Percentiles rank a stretch among this genome's conserved stretches.
Evolutionary conservation across 2,329 filamentous ascomycete species (phyloP).

Genomic region (Ceratocystis cacaofunesta): DNA sequence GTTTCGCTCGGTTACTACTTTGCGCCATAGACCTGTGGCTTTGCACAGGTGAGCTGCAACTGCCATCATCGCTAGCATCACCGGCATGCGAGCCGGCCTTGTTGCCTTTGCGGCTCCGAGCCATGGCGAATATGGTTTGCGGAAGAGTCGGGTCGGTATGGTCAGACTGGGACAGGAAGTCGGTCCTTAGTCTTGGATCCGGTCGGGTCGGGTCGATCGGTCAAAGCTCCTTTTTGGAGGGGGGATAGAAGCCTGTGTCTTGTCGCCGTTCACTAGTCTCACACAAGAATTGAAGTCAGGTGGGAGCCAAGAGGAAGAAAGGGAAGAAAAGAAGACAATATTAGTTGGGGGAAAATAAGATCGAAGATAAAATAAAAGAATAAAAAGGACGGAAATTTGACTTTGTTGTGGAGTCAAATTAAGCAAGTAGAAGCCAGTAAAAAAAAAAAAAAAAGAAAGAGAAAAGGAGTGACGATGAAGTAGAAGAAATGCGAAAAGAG

Average conservation of each 20-base stretch:
- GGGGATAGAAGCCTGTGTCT: neutral
- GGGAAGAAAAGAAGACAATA: neutral
- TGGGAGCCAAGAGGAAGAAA: constrained; percentile 1
- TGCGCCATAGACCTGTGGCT: neutral
- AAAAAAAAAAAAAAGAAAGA: neutral
- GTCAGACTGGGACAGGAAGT: neutral
- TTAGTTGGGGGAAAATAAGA: neutral
- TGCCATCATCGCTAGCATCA: constrained; percentile 46
- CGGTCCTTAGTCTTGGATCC: neutral
- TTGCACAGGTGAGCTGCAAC: constrained; percentile 17
- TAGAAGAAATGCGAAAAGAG: neutral
- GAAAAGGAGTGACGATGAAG: too few relatives aligned
- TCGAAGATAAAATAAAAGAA: neutral
- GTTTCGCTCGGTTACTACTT: neutral
- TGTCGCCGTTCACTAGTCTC: neutral
- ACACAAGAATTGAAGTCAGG: neutral
- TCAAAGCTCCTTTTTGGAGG: neutral
- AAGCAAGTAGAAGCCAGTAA: neutral
- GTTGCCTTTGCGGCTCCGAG: constrained; percentile 35
- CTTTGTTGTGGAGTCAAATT: neutral
- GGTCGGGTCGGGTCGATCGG: neutral
- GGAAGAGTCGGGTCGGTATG: neutral
- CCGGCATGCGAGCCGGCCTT: constrained; percentile 49
- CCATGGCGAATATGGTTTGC: constrained; percentile 9
- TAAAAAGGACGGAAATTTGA: neutral